These are phyloP conservation scores for Oxytropis ochrocephala DNA, from an alignment of 306 rosid species.

Conservation along the genomic window DNA sequence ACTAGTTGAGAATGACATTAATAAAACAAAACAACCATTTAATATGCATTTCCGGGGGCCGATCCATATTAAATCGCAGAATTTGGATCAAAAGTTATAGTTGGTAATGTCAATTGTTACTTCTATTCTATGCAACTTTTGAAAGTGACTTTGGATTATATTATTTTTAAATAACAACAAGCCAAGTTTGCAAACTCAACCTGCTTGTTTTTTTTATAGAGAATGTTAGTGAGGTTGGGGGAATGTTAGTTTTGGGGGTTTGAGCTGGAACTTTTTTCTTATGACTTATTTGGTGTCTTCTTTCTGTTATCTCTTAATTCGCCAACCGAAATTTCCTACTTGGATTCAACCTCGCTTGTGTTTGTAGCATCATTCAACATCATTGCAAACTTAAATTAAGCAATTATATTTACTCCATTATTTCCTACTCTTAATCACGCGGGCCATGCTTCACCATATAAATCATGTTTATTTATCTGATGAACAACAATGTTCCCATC, in stretches of 20 bases:
- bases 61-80: neutral
- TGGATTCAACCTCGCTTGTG: no score
- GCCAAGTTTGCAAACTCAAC: constrained; percentile 12
- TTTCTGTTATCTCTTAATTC: no score
- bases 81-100: constrained; percentile 11
- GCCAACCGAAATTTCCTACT: no score
- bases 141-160: constrained; percentile 26
- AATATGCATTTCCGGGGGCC: constrained; percentile 2
- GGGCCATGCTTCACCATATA: no score
- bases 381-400: neutral
- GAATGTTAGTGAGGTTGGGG: no score
- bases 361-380: constrained; percentile 15
- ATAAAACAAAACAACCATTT: constrained; percentile 20
- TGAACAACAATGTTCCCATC: no score
- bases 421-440: neutral
- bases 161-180: constrained; percentile 12
- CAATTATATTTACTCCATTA: neutral
- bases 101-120: constrained; percentile 1
- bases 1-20: constrained; percentile 10
- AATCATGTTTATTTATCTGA: no score
- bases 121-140: constrained; percentile 8
- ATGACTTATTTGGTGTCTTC: no score
- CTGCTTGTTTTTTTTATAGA: no score
- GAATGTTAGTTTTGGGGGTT: no score
- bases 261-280: no score